phyloP scores from a whole-genome alignment of 495 filamentous ascomycete genomes.

The Lindgomyces ingoldianus region DNA sequence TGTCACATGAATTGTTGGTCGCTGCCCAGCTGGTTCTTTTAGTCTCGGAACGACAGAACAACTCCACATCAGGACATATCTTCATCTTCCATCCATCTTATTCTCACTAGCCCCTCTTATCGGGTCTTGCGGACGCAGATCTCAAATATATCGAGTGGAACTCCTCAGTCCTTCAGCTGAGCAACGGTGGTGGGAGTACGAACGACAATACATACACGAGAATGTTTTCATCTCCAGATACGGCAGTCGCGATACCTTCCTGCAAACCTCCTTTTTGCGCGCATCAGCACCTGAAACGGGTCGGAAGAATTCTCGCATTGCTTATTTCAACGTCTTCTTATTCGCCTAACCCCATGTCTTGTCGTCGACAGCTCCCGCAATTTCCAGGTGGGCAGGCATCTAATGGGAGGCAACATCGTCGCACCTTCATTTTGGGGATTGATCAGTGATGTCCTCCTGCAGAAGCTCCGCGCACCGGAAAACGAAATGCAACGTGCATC shows the following conservation, averaged over 20 bases:
- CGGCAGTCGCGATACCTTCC: too few relatives aligned
- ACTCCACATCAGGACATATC: background rate
- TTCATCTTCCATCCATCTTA: background rate
- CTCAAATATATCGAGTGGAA: background rate
- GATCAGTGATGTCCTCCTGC: too few relatives aligned
- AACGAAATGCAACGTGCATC: background rate
- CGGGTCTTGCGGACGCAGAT: background rate
- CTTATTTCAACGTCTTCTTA: conserved; percentile 3
- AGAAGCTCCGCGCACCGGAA: background rate
- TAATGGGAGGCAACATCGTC: background rate
- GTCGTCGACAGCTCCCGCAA: background rate
- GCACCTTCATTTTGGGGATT: too few relatives aligned
- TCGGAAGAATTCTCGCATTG: conserved; percentile 7
- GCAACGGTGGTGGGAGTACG: too few relatives aligned
- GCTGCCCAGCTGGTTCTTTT: too few relatives aligned
- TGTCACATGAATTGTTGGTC: too few relatives aligned
- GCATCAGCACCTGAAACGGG: background rate
- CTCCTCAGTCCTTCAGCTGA: too few relatives aligned
- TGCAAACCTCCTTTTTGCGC: background rate
- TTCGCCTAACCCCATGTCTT: background rate
- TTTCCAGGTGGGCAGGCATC: background rate
- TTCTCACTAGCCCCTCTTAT: background rate
- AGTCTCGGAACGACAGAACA: too few relatives aligned
- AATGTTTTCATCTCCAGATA: too few relatives aligned
- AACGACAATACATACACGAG: too few relatives aligned